These are phyloP conservation scores for Ilyonectria robusta DNA, from an alignment of 2,329 filamentous ascomycete genomes.

Conservation along the genomic window DNA sequence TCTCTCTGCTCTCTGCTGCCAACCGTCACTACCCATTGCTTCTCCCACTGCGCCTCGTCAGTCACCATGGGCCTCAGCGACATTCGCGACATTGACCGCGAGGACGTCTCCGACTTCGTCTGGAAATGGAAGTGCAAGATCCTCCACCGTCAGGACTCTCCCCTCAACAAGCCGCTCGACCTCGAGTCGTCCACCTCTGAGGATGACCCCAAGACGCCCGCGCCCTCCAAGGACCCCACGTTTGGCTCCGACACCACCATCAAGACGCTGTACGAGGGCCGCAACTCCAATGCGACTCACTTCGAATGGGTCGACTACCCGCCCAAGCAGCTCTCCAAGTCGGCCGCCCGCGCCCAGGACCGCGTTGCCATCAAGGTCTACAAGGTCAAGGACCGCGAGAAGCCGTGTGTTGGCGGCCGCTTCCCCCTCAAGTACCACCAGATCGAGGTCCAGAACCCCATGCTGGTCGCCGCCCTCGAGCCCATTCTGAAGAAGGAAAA, in stretches of 20 bases:
- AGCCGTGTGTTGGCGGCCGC: slow-evolving; percentile 56
- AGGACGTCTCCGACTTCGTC: slow-evolving; percentile 46
- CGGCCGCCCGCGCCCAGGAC: slow-evolving; percentile 53
- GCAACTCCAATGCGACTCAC: slow-evolving; percentile 35
- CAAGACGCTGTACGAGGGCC: slow-evolving; percentile 59
- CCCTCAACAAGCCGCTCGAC: slow-evolving; percentile 36
- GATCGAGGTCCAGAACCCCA: slow-evolving; percentile 60
- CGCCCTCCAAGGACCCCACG: slow-evolving; percentile 41
- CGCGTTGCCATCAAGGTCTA: slow-evolving; percentile 61
- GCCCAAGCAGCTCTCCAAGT: slow-evolving; percentile 59
- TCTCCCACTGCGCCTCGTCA: neutral
- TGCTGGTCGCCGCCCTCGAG: slow-evolving; percentile 58
- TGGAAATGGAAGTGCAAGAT: slow-evolving; percentile 53
- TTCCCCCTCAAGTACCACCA: slow-evolving; percentile 57
- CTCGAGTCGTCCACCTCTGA: slow-evolving; percentile 34
- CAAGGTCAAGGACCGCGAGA: slow-evolving; percentile 61
- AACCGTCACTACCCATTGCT: slow-evolving; percentile 1
- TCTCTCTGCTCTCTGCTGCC: too few species aligned
- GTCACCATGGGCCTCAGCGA: slow-evolving; percentile 30
- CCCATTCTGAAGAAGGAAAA: slow-evolving; percentile 60
- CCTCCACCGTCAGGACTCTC: slow-evolving; percentile 38
- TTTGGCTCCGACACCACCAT: slow-evolving; percentile 51
- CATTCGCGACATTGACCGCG: slow-evolving; percentile 34
- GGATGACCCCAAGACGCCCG: slow-evolving; percentile 25
- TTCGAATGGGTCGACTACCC: slow-evolving; percentile 59